A percentile compares a stretch with the other conserved stretches of the same genome.
Evolutionary conservation across 768 basidiomycete genomes (phyloP).

Genomic region (Psilocybe subaeruginosa): DNA sequence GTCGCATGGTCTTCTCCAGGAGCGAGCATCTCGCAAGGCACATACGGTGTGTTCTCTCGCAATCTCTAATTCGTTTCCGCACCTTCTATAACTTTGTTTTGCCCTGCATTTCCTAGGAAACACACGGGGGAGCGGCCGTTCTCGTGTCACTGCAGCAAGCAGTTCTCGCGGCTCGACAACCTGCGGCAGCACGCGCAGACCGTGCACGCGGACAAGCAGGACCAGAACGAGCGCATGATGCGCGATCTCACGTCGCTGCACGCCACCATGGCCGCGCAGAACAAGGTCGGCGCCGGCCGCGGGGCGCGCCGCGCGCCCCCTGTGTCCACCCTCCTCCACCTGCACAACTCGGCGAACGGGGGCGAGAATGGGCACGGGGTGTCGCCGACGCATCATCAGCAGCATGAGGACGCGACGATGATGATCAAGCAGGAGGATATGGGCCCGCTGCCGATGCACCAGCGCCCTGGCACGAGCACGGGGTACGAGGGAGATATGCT

Average conservation of each 20-base stretch:
- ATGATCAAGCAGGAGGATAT: constrained; percentile 47
- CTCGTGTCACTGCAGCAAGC: constrained; percentile 92
- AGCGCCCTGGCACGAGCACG: constrained; percentile 72
- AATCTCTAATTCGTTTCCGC: too few species aligned
- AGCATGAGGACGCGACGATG: constrained; percentile 14
- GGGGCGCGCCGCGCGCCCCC: constrained; percentile 23
- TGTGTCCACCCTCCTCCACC: constrained; percentile 7
- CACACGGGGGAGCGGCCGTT: constrained; percentile 98
- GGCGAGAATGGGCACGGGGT: constrained; percentile 9
- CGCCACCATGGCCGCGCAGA: constrained; percentile 72
- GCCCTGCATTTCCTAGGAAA: constrained; percentile 59
- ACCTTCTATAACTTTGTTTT: constrained; percentile 8
- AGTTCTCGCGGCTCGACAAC: constrained; percentile 96
- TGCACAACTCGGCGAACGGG: constrained; percentile 7
- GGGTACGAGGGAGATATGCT: constrained; percentile 59
- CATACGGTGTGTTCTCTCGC: constrained; percentile 67
- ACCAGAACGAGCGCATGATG: constrained; percentile 91
- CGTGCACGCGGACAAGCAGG: constrained; percentile 93
- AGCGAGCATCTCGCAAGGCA: constrained; percentile 96
- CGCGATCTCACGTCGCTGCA: constrained; percentile 84
- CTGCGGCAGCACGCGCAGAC: constrained; percentile 97
- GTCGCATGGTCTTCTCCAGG: constrained; percentile 95
- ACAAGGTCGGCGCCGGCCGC: constrained; percentile 36
- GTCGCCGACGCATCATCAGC: constrained; percentile 1
- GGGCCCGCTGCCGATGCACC: constrained; percentile 33